These are phyloP conservation scores for Hypoxylon sp. DNA, from an alignment of 2,329 filamentous ascomycete genomes.

Conservation along the genomic window DNA sequence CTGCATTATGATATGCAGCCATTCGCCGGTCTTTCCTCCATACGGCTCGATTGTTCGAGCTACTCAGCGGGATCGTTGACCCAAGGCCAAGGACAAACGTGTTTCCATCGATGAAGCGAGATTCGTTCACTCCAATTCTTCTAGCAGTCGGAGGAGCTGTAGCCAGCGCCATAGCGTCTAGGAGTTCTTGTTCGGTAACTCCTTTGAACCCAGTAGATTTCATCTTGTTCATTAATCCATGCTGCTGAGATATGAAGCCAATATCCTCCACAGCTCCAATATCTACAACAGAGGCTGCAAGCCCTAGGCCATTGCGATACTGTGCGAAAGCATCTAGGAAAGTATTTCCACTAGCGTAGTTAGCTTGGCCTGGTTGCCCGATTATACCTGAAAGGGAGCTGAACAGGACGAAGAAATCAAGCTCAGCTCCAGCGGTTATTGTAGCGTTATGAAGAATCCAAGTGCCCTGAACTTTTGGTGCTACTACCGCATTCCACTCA, in stretches of 20 bases:
- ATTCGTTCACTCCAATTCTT: neutral
- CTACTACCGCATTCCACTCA: constrained; percentile 54
- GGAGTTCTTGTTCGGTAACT: constrained; percentile 36
- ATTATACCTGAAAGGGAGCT: constrained; percentile 52
- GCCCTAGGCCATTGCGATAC: constrained; percentile 52
- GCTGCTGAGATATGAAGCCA: constrained; percentile 54
- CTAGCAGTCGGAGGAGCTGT: constrained; percentile 10
- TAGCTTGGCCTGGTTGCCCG: constrained; percentile 53
- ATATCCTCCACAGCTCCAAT: constrained; percentile 57
- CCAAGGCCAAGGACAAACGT: constrained; percentile 35
- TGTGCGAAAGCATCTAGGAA: constrained; percentile 56
- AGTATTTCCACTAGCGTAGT: constrained; percentile 58
- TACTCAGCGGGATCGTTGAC: constrained; percentile 32
- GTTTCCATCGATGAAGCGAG: constrained; percentile 20
- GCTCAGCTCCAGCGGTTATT: constrained; percentile 14
- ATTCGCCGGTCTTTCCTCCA: constrained; percentile 42
- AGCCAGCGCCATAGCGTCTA: constrained; percentile 35
- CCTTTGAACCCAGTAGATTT: constrained; percentile 37
- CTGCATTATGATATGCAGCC: constrained; percentile 43
- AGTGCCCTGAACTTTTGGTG: constrained; percentile 59
- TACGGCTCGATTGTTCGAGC: constrained; percentile 27
- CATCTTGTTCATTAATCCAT: constrained; percentile 37
- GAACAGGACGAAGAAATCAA: constrained; percentile 59
- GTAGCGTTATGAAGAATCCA: constrained; percentile 59
- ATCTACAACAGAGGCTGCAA: constrained; percentile 55